These are phyloP conservation scores for Hypericum perforatum DNA, from an alignment of 345 rosid species.

Conservation along the genomic window DNA sequence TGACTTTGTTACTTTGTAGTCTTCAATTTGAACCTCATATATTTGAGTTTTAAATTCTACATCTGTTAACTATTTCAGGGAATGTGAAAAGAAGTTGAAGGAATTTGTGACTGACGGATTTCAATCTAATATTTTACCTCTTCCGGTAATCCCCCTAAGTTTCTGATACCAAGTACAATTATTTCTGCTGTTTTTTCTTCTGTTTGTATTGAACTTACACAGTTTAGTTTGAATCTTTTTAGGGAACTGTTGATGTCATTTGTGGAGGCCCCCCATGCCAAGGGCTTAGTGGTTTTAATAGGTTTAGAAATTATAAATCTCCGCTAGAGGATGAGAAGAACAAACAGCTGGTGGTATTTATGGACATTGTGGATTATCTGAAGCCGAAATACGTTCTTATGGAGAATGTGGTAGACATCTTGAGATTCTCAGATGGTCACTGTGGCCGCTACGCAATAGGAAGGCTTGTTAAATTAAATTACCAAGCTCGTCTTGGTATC, in stretches of 20 bases:
- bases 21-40: background rate
- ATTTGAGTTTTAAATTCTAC: background rate
- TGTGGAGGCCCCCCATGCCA: slow-evolving; percentile 93
- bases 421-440: slow-evolving; percentile 45
- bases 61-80: slow-evolving; percentile 15
- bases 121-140: slow-evolving; percentile 37
- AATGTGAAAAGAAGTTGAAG: slow-evolving; percentile 31
- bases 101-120: slow-evolving; percentile 45
- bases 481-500: slow-evolving; percentile 66
- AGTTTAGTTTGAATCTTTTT: background rate
- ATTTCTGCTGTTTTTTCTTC: background rate
- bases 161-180: background rate
- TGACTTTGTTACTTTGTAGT: too few species aligned
- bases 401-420: slow-evolving; percentile 76
- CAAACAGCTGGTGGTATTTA: slow-evolving; percentile 46
- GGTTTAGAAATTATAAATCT: slow-evolving; percentile 36
- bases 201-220: background rate
- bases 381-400: slow-evolving; percentile 61
- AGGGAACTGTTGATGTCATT: slow-evolving; percentile 65
- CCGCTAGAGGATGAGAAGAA: slow-evolving; percentile 61
- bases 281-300: slow-evolving; percentile 72
- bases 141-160: slow-evolving; percentile 34
- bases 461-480: slow-evolving; percentile 54
- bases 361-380: slow-evolving; percentile 55
- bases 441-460: slow-evolving; percentile 63